These are phyloP conservation scores for Colletotrichum sp. DNA, from an alignment of 2,329 filamentous ascomycete genomes.

Conservation along the genomic window DNA sequence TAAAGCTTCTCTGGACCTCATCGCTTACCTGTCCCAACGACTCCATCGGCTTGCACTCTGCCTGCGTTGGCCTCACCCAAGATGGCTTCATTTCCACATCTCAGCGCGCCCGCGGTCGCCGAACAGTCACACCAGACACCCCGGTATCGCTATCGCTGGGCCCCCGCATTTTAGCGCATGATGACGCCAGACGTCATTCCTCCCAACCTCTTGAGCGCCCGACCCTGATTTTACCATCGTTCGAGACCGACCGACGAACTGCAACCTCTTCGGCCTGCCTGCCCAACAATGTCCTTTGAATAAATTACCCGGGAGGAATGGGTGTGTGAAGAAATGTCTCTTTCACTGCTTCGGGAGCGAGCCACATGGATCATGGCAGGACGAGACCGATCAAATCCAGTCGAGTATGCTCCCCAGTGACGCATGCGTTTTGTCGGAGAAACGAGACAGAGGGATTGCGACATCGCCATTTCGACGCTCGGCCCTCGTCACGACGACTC, in stretches of 20 bases:
- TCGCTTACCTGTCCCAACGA: not conserved
- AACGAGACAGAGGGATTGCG: constrained; percentile 3
- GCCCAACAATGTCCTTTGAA: not conserved
- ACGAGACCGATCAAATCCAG: not conserved
- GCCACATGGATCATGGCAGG: not conserved
- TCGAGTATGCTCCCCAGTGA: not conserved
- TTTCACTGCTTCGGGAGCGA: not conserved
- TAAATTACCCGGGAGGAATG: not conserved
- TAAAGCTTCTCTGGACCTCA: constrained; percentile 18
- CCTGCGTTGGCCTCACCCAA: not conserved
- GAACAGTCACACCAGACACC: not conserved
- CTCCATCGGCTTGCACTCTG: not conserved
- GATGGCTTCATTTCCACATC: not conserved
- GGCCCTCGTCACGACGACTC: not conserved
- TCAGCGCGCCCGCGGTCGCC: not conserved
- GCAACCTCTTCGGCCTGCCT: not conserved
- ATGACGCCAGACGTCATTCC: constrained; percentile 6
- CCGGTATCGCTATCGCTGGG: not conserved
- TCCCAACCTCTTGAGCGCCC: not conserved
- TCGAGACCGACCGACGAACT: not conserved
- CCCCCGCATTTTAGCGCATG: not conserved
- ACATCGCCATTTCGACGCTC: not conserved
- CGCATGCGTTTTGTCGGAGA: not conserved
- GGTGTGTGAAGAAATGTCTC: not conserved
- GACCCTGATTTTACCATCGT: not conserved